phyloP scores from a whole-genome alignment of 768 basidiomycete genomes.

The Suillus cothurnatus region DNA sequence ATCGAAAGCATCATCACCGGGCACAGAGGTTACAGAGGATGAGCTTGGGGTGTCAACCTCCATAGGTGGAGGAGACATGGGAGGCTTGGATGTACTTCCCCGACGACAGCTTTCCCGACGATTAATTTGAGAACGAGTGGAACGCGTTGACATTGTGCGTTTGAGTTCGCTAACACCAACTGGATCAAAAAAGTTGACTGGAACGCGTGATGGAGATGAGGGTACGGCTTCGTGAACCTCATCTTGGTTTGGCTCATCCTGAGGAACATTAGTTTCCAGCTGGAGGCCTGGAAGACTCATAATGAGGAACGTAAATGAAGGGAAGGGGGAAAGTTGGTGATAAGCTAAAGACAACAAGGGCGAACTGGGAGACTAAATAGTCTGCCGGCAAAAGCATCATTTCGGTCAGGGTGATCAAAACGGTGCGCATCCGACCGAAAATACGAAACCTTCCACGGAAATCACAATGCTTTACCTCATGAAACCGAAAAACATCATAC shows the following conservation, averaged over 20 bases:
- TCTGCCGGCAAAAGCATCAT: neutral
- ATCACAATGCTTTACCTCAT: neutral
- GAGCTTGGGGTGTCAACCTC: neutral
- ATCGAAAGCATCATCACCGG: constrained; percentile 31
- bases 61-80: neutral
- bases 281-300: neutral
- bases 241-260: neutral
- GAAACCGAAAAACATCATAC: neutral
- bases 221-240: too few species aligned
- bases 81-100: neutral
- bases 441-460: neutral
- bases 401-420: neutral
- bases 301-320: neutral
- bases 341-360: neutral
- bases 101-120: neutral
- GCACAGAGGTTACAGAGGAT: neutral
- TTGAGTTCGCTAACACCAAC: constrained; percentile 44
- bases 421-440: neutral
- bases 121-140: constrained; percentile 1
- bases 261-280: constrained; percentile 2
- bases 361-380: neutral
- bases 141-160: constrained; percentile 24
- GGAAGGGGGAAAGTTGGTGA: neutral
- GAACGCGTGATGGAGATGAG: constrained; percentile 28
- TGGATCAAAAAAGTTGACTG: constrained; percentile 52